A percentile compares a stretch with the other conserved stretches of the same genome.
Conservation (phyloP, 1,284 basidiomycete species). For the Fomitopsis schrenkii region DNA sequence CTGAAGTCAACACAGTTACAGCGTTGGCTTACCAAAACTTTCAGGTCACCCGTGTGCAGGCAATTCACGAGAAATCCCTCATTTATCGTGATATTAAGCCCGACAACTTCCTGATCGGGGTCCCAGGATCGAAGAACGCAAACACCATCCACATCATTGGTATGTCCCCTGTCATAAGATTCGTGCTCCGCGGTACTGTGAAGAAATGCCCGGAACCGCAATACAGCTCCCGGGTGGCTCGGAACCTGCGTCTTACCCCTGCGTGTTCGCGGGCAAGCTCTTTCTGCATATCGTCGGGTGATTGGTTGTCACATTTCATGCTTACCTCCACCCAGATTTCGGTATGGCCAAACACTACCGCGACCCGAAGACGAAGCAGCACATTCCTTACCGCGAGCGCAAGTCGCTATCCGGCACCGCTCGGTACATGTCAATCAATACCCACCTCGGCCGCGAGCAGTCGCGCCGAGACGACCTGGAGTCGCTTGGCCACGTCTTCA, state of each 20-base stretch:
- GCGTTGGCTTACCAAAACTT: neutral
- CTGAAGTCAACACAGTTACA: neutral
- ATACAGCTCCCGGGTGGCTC: neutral
- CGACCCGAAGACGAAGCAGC: conserved; percentile 95
- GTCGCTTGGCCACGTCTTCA: conserved; percentile 95
- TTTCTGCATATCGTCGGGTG: neutral
- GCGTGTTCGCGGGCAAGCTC: neutral
- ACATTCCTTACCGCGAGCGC: conserved; percentile 98
- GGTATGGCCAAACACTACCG: conserved; percentile 99
- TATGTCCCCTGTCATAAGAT: conserved; percentile 29
- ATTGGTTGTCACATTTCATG: conserved; percentile 6
- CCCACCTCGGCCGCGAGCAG: conserved; percentile 89
- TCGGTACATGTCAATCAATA: conserved; percentile 99
- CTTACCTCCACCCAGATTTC: conserved; percentile 63
- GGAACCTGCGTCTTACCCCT: neutral
- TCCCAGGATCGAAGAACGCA: conserved; percentile 88
- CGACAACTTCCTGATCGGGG: conserved; percentile 97
- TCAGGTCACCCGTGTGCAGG: conserved; percentile 93
- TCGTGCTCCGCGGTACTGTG: neutral
- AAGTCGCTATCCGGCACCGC: conserved; percentile 98
- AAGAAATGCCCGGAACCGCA: neutral
- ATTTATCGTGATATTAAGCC: conserved; percentile 99
- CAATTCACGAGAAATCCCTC: conserved; percentile 97
- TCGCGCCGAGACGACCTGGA: conserved; percentile 93
- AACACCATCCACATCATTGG: conserved; percentile 92